phyloP scores from a whole-genome alignment of 2,329 filamentous ascomycete genomes.

The Stagonosporopsis cucurbitacearum region DNA sequence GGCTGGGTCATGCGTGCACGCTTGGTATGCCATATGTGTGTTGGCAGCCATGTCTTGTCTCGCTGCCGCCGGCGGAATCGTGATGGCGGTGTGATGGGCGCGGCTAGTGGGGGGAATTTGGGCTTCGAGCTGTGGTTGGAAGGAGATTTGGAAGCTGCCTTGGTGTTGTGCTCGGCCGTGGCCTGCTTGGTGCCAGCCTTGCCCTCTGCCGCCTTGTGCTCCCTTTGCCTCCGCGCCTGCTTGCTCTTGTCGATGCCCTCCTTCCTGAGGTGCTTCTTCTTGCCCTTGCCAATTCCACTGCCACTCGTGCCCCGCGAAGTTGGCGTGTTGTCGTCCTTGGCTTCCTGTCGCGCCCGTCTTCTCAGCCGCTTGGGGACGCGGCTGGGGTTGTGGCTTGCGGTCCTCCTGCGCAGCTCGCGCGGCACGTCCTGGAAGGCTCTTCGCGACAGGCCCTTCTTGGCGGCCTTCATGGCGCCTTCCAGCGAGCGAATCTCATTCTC shows the following conservation, averaged over 20 bases:
- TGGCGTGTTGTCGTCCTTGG: slow-evolving; percentile 90
- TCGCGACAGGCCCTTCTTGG: slow-evolving; percentile 68
- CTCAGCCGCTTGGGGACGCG: slow-evolving; percentile 81
- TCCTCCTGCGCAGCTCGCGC: slow-evolving; percentile 80
- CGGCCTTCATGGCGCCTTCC: slow-evolving; percentile 79
- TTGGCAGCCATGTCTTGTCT: slow-evolving; percentile 92
- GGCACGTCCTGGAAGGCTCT: slow-evolving; percentile 93
- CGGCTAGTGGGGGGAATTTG: slow-evolving; percentile 72
- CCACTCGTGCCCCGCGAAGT: slow-evolving; percentile 71
- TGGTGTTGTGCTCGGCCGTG: slow-evolving; percentile 8
- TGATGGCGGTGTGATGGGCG: slow-evolving; percentile 65
- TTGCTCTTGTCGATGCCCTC: slow-evolving; percentile 78
- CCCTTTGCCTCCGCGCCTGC: slow-evolving; percentile 65
- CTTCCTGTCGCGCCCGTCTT: slow-evolving; percentile 71
- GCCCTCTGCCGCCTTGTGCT: slow-evolving; percentile 52
- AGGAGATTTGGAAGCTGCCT: slow-evolving; percentile 22
- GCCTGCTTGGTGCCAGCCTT: slow-evolving; percentile 32
- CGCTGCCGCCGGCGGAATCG: slow-evolving; percentile 86
- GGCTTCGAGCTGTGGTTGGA: slow-evolving; percentile 64
- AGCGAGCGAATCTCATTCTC: slow-evolving; percentile 89
- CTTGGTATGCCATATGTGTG: slow-evolving; percentile 93
- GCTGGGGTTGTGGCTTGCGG: slow-evolving; percentile 94
- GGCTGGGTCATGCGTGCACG: slow-evolving; percentile 85
- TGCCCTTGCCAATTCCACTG: slow-evolving; percentile 59
- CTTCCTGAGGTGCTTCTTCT: slow-evolving; percentile 64